A percentile compares a stretch with the other conserved stretches of the same genome.
Conservation (phyloP, 1,284 basidiomycete species). For the Tranzscheliella williamsii region DNA sequence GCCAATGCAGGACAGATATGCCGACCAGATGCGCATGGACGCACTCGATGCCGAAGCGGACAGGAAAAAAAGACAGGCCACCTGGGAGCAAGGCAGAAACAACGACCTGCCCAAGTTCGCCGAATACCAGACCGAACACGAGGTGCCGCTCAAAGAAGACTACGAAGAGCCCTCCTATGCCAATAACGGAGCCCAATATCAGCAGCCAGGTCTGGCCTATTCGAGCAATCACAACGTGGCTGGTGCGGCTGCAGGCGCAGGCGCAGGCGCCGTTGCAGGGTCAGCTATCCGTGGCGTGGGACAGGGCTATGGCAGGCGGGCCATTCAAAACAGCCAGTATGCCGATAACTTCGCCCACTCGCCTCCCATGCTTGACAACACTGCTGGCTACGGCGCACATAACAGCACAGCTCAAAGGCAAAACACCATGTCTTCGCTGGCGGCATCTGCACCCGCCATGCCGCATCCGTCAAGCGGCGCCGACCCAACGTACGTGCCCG, state of each 20-base stretch:
- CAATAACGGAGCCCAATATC: conserved; percentile 9
- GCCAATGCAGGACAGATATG: conserved; percentile 24
- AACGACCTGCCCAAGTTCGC: conserved; percentile 54
- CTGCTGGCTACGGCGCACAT: conserved; percentile 39
- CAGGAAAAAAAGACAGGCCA: conserved; percentile 40
- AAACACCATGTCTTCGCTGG: conserved; percentile 9
- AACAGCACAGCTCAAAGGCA: conserved; percentile 10
- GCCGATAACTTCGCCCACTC: conserved; percentile 20
- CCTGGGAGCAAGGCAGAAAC: conserved; percentile 8
- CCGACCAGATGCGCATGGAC: conserved; percentile 54
- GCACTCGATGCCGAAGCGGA: conserved; percentile 51
- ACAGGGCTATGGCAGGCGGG: conserved; percentile 39
- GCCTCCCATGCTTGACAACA: conserved; percentile 34
- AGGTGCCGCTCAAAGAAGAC: conserved; percentile 48
- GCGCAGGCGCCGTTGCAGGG: conserved; percentile 11
- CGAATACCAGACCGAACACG: conserved; percentile 53
- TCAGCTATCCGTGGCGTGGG: conserved; percentile 44
- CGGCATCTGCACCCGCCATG: conserved; percentile 3
- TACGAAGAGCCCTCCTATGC: conserved; percentile 39
- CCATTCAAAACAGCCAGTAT: not conserved
- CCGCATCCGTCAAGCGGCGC: conserved; percentile 2
- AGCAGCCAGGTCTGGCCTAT: conserved; percentile 34
- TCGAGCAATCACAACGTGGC: conserved; percentile 23
- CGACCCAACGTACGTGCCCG: conserved; percentile 35
- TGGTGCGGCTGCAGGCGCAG: conserved; percentile 9